phyloP scores from a whole-genome alignment of 1,139 yeast genomes.

The Zygosaccharomyces pseudobailii region DNA sequence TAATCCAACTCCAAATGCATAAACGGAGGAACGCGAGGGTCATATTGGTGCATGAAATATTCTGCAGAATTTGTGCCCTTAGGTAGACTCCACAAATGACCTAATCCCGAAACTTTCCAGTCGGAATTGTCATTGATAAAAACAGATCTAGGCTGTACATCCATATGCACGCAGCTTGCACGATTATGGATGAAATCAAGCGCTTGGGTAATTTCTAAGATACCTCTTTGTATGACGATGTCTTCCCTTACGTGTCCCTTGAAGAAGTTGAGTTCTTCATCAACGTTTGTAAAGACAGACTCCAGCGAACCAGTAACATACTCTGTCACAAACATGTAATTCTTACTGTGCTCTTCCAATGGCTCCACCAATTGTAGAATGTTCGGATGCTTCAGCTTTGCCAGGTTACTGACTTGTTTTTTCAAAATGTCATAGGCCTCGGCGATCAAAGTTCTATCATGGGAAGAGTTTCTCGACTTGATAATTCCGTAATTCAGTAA shows the following conservation, averaged over 20 bases:
- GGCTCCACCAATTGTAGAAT: conserved; percentile 79
- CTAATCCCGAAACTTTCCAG: conserved; percentile 86
- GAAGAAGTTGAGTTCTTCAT: conserved; percentile 27
- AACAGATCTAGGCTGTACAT: conserved; percentile 72
- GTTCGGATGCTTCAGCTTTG: conserved; percentile 85
- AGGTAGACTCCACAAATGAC: conserved; percentile 39
- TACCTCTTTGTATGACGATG: conserved; percentile 76
- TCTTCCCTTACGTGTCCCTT: conserved; percentile 45
- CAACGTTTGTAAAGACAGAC: conserved; percentile 37
- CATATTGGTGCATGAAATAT: conserved; percentile 41
- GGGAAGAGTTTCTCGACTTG: conserved; percentile 33
- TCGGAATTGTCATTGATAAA: conserved; percentile 81
- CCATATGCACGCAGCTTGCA: conserved; percentile 71
- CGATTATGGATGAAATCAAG: conserved; percentile 75
- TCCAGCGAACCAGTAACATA: conserved; percentile 58
- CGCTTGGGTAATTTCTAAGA: conserved; percentile 73
- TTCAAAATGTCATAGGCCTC: conserved; percentile 47
- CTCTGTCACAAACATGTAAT: conserved; percentile 82
- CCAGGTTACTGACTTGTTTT: conserved; percentile 60
- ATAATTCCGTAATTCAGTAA: conserved; percentile 51
- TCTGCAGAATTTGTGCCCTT: conserved; percentile 45
- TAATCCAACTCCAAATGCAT: conserved; percentile 68
- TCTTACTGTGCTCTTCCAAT: conserved; percentile 75
- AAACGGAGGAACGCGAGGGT: conserved; percentile 69
- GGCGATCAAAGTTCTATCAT: conserved; percentile 33